Base-by-base conservation (phyloP, 2,329 filamentous ascomycete genomes). In the Penicillium crustosum region DNA sequence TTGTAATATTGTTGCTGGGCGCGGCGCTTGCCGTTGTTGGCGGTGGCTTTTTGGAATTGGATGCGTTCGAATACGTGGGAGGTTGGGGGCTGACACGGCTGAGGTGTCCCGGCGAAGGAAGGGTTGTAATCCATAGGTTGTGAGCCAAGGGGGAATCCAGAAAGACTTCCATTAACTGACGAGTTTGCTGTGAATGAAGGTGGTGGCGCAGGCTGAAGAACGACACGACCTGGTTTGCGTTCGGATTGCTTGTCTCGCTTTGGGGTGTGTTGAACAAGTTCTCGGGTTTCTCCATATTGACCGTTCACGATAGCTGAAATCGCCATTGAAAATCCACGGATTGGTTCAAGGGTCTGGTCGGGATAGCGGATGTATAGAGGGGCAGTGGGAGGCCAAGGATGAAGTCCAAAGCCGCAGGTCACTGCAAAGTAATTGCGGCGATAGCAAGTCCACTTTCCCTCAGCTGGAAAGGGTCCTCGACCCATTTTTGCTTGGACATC, bases 1-100 rank as follows among this genome's bases (percentile, higher is more conserved):
- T 94, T 90, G 69, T 95, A 96, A 73, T 92, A 96, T 67, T 96
- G 93, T 70, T 97, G 92, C 19, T 92, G 91, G 1, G 92, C 92
- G 56, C 93, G 83, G 65, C 93, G 83, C 74, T 96, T 96, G 47
- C 92, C 92, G 65, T 97, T 97, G 77, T 96, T 97, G 25, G 91
- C 91, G 0, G 92, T 96, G 1, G 93, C 92, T 63, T 91, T 90
- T 73, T 96, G 95, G 82, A 96, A 97, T 68, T 96, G 92, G 51
- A 96, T 94, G 12, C 93, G 87, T 71, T 96, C 92, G 70, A 95
- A 97, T 0, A 81, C 83, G 57, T 87, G 83, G n/a, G 80, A 79
- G 8, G 73, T 75, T 1, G 77, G 77, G 12, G 71, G 70, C 38
- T 75, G 68, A 43, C 73, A 69, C 7, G 72, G 62, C 31, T 75